Percentiles rank a stretch among this genome's conserved stretches.
phyloP scores from a whole-genome alignment of 164 flowering plant species.

The Akebia trifoliata region DNA sequence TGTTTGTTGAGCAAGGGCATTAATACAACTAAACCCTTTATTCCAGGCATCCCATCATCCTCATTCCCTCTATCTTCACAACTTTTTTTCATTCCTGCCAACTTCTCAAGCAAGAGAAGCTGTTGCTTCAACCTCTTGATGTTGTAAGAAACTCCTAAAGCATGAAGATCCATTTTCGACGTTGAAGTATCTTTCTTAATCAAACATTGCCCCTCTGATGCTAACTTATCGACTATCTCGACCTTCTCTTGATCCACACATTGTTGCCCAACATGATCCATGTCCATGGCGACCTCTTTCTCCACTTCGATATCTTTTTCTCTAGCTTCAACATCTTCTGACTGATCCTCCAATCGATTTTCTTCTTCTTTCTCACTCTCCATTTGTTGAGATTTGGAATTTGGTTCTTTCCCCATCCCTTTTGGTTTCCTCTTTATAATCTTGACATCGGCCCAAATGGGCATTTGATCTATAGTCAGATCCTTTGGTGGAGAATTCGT shows the following conservation, averaged over 20 bases:
- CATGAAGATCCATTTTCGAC: slow-evolving; percentile 78
- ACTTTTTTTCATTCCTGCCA: slow-evolving; percentile 47
- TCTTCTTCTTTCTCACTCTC: slow-evolving; percentile 27
- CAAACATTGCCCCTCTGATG: slow-evolving; percentile 16
- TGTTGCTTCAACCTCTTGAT: slow-evolving; percentile 92
- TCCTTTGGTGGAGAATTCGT: slow-evolving; percentile 19
- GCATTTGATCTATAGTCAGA: slow-evolving; percentile 18
- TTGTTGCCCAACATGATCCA: slow-evolving; percentile 18
- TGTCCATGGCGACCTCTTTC: slow-evolving; percentile 19
- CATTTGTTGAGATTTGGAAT: no score
- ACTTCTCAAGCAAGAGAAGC: slow-evolving; percentile 71
- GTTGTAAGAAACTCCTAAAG: slow-evolving; percentile 85
- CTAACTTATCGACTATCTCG: slow-evolving; percentile 22
- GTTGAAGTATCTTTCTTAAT: slow-evolving; percentile 26
- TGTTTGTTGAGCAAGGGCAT: slow-evolving; percentile 71
- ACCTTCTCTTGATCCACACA: slow-evolving; percentile 14
- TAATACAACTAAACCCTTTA: slow-evolving; percentile 34
- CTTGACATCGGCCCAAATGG: no score
- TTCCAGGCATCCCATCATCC: slow-evolving; percentile 22
- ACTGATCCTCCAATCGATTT: slow-evolving; percentile 12
- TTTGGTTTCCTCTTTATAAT: slow-evolving; percentile 38
- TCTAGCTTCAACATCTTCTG: slow-evolving; percentile 31
- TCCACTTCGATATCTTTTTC: slow-evolving; percentile 37
- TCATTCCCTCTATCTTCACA: slow-evolving; percentile 24
- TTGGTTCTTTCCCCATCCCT: no score